A percentile compares a stretch with the other conserved stretches of the same genome.
phyloP scores from a whole-genome alignment of 2,329 filamentous ascomycete species.

The Arthrinium puccinioides region DNA sequence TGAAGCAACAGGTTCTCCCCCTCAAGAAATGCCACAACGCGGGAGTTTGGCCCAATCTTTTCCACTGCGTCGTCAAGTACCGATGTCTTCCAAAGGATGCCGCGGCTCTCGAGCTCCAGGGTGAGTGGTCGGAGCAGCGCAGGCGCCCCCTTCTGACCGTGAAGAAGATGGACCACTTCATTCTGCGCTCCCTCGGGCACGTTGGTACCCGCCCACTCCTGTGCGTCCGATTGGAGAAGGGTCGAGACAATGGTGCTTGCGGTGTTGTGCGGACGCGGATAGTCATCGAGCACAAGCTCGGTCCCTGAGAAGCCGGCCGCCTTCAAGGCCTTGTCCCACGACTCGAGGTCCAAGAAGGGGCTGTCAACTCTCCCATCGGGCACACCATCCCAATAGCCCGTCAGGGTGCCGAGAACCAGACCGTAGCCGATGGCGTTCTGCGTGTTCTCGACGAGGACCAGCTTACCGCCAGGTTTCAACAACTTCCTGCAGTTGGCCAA shows the following conservation, averaged over 20 bases:
- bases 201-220: no score
- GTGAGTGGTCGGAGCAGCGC: neutral
- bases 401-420: constrained; percentile 8
- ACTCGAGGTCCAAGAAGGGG: constrained; percentile 9
- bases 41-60: constrained; percentile 1
- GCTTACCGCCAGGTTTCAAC: constrained; percentile 17
- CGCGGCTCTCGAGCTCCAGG: neutral
- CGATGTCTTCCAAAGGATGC: neutral
- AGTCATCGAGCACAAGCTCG: constrained; percentile 15
- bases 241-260: constrained; percentile 6
- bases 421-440: constrained; percentile 7
- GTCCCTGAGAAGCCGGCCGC: constrained; percentile 15
- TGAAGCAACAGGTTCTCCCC: constrained; percentile 3
- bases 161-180: neutral
- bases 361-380: constrained; percentile 8
- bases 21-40: constrained; percentile 6
- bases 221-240: no score
- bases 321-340: constrained; percentile 12
- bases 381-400: constrained; percentile 8
- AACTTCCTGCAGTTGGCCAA: constrained; percentile 17
- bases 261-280: constrained; percentile 6
- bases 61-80: constrained; percentile 1
- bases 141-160: neutral
- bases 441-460: constrained; percentile 18
- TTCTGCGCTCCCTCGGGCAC: no score